Base-by-base conservation (phyloP, 768 basidiomycete genomes). In the Arthromyces matolae region DNA sequence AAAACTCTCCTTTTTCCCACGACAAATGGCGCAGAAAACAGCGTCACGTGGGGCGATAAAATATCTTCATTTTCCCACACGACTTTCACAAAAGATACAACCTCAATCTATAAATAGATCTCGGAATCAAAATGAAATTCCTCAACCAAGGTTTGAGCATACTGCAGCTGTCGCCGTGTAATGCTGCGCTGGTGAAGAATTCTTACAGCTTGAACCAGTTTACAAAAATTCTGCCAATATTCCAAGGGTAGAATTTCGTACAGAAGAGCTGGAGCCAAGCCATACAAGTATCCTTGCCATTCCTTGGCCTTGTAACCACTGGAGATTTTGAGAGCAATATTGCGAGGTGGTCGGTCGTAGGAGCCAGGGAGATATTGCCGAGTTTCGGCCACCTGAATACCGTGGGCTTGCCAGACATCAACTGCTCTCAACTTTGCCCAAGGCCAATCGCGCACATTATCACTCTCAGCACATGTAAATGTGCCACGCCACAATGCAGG, bases 241-340 rank as follows among this genome's bases (percentile, higher is more conserved):
- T 39, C 20, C 0, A 35, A 5, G 0, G 64, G 70, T 10, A 71
- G 61, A 16, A 67, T 28, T 0, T 38, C 23, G 12, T 50, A 47
- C 20, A 70, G 58, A 13, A 70, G 54, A 10, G 54, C 67, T 6
- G 67, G 70, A 8, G 62, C 64, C 23, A 68, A 60, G 0, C 67
- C 64, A 53, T 53, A 71, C 13, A 72, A 9, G 42, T 70, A 71
- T 0, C 54, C 36, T 2, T 57, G 49, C 28, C 43, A 75, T 45
- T 75, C 70, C 24, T 55, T 57, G 0, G 69, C 68, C 36, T 73
- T 72, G 51, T 71, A 75, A 0, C 71, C 68, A 47, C 65, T 69
- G 4, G 49, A 55, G 7, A 72, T 63, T 33, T 71, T 72, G 43
- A 69, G 59, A 2, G 62, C 62, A 10, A 53, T 53, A 34, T 67